Evolutionary conservation across 2,329 filamentous ascomycete genomes (phyloP).

Genomic region (Ascochyta lentis): DNA sequence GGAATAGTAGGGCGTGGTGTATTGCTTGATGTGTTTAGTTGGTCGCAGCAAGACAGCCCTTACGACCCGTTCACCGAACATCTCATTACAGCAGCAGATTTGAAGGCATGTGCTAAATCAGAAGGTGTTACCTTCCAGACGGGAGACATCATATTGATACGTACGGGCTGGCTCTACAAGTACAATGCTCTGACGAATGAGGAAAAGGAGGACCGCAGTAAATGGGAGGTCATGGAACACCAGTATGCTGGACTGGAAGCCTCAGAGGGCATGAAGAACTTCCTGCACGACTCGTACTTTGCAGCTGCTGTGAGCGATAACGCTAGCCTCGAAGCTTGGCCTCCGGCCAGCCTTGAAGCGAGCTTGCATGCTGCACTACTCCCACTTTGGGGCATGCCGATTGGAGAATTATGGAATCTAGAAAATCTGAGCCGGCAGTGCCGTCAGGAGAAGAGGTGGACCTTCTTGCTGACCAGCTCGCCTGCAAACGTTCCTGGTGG

Average conservation of each 20-base stretch:
- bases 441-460: conserved; percentile 34
- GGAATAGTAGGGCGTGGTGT: conserved; percentile 65
- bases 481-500: conserved; percentile 48
- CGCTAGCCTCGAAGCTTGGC: conserved; percentile 44
- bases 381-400: conserved; percentile 42
- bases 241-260: conserved; percentile 71
- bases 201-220: conserved; percentile 16
- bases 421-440: conserved; percentile 41
- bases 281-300: conserved; percentile 73
- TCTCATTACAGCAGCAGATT: conserved; percentile 25
- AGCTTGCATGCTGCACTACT: conserved; percentile 34
- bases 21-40: conserved; percentile 59
- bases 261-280: conserved; percentile 81
- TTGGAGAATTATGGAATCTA: conserved; percentile 47
- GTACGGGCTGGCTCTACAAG: conserved; percentile 32
- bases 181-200: conserved; percentile 20
- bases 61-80: conserved; percentile 33
- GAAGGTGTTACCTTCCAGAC: conserved; percentile 29
- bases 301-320: conserved; percentile 43
- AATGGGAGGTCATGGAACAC: conserved; percentile 21
- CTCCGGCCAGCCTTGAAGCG: conserved; percentile 20
- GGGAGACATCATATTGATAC: conserved; percentile 43
- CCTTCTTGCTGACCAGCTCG: conserved; percentile 64
- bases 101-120: conserved; percentile 26
- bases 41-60: conserved; percentile 21